Base-by-base conservation (phyloP, 257 asterid genomes). In the Fraxinus americana region DNA sequence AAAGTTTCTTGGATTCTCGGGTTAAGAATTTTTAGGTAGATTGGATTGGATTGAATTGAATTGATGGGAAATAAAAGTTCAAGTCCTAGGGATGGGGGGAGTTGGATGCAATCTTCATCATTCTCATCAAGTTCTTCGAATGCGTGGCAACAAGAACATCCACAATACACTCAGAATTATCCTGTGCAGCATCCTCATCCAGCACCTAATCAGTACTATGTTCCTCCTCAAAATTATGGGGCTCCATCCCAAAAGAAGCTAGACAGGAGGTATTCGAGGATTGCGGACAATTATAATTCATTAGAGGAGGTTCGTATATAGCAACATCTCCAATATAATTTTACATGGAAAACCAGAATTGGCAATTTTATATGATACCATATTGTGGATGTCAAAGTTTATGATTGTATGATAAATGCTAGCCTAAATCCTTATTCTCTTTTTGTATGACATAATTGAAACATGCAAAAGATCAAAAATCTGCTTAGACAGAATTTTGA, bases 61-160 rank as follows among this genome's bases (percentile, higher is more conserved):
- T 84, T 74, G 82, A 94, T 95, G 99, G 99, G 99, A 70, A 92
- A 88, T 75, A 91, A 82, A 84, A 88, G 89, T 83, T 95, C 98
- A n/a, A 25, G 27, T 25, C 27, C 27, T 25, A 25, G 27, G 27
- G 0, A 25, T 25, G 27, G 27, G 27, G 0, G 85, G 11, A 87
- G 83, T 79, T 70, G 85, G 87, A 86, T 92, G 74, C 93, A 85
- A 78, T 83, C 95, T 68, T 82, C 97, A 39, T 69, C 81, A 81
- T 3, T 72, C 73, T 84, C 77, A 68, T 74, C 93, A 9, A 50
- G 80, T 78, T 71, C 91, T 35, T 79, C 88, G 25, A 76, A 89
- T 9, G 86, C 92, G 71, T 85, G 89, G 91, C 88, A 77, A 39
- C 88, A 87, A 66, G 76, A 85, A 34, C 21, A 80, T 76, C 83